Evolutionary conservation across 2,329 filamentous ascomycete species (phyloP), one percentile per base, ranked within the genome.

Genomic region (Colletotrichum salicis): DNA sequence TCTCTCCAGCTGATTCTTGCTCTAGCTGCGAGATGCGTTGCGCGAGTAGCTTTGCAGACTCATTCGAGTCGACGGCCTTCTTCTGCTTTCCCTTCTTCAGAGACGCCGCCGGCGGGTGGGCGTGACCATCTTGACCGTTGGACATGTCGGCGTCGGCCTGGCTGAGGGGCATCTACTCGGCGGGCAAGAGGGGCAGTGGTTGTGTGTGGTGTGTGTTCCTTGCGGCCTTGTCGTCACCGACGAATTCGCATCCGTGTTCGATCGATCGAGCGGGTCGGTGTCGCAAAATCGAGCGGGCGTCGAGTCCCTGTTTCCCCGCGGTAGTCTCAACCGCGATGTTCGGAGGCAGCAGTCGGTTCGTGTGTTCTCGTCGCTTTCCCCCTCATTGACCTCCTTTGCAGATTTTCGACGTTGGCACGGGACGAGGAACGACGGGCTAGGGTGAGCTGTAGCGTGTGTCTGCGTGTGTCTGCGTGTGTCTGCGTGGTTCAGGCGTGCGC

Each of bases 11-110:
- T 61, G 93, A 94, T 86, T 98, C 95, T 74, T 94, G 93, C 82
- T 99, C 96, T 71, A 99, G 86, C 84, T 98, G 96, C 27, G 95
- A 96, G 80, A 99, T 98, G 79, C 97, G 94, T 73, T 95, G 94
- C 74, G 95, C 93, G 63, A 99, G 89, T 75, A 98, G 89, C 83
- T 97, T 97, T 73, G 94, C 94, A 58, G 95, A 95, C 83, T 98
- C 96, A 77, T 90, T 94, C 24, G 94, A 93, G 80, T 97, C 95
- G 75, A 94, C 85, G 59, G 89, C 86, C 84, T 97, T 97, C 85
- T 97, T 97, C 76, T 88, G 90, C 85, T 97, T 97, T 67, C 87
- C 89, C 83, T 96, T 96, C 85, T 95, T 96, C 68, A 85, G 84
- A 68, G 89, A 83, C 60, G 84, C 82, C 58, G 88, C 75, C 31